phyloP scores from a whole-genome alignment of 2,329 filamentous ascomycete genomes.

The Colletotrichum spaethianum region DNA sequence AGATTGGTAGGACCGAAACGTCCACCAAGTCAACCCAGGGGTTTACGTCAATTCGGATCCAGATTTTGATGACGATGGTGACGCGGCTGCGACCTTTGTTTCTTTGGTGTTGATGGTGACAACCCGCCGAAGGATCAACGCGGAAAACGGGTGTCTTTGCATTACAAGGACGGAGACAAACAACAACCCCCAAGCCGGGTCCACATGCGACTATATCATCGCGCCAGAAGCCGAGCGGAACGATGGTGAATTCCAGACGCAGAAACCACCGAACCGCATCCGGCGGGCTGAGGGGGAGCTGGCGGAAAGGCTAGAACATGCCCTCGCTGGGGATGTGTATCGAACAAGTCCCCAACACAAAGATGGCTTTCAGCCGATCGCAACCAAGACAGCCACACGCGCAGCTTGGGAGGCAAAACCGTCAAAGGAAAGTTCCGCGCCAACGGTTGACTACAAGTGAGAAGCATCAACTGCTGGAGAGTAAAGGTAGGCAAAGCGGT shows the following conservation, averaged over 20 bases:
- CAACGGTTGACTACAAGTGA: not conserved
- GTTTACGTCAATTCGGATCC: too few species aligned
- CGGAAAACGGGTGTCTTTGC: not conserved
- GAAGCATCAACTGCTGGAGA: not conserved
- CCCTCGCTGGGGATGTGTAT: not conserved
- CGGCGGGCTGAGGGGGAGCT: not conserved
- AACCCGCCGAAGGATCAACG: not conserved
- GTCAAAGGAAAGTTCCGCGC: not conserved
- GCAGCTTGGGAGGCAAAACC: not conserved
- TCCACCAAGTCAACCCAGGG: not conserved
- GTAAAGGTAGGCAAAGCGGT: not conserved
- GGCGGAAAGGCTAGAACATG: not conserved
- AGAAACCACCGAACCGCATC: slow-evolving; percentile 17
- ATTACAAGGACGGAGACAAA: not conserved
- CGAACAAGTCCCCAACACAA: not conserved
- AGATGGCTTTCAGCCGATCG: not conserved
- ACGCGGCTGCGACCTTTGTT: not conserved
- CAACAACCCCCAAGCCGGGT: not conserved
- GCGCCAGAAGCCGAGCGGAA: not conserved
- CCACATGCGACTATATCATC: not conserved
- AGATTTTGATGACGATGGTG: not conserved
- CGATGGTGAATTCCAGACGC: slow-evolving; percentile 4
- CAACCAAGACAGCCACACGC: slow-evolving; percentile 23
- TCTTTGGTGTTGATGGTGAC: not conserved
- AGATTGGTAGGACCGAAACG: not conserved